Evolutionary conservation across 371 early-diverging fungal species (phyloP), one percentile per base, ranked within the genome.

Genomic region (Haplosporangium sp.): DNA sequence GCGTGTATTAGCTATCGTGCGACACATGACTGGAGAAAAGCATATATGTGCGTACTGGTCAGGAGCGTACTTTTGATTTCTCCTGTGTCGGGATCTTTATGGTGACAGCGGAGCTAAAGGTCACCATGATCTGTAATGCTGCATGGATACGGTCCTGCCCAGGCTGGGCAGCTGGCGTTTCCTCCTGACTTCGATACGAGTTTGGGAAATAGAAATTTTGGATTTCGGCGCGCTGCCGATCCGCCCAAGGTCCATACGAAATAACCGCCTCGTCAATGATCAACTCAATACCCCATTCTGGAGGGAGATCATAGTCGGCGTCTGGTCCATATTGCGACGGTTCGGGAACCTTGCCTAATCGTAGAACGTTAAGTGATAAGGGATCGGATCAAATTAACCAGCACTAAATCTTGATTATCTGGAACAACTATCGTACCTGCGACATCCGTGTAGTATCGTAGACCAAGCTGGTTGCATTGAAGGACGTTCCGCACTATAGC

Each of bases 171-270:
- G 42, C 75, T 3, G 82, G 79, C 1, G 93, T 91, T 10, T 81
- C 84, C 13, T 72, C 69, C 43, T 71, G 63, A 21, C 84, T 81
- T 6, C 93, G 89, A 68, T 90, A 91, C 0, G 92, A 59, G 36
- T 82, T 86, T 6, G 96, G 96, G 59, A 90, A 95, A 59, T 92
- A 93, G 72, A 90, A 95, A 38, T 85, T 85, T 64, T 94, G 94
- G n/a, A 94, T 83, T 20, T 77, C 62, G 2, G 84, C 59, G 29
- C 90, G 89, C 61, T 95, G 95, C n/a, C 94, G 86, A 81, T 94
- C 92, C 0, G 95, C 86, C 96, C 96, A 95, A 7, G 96, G 95
- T 0, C 96, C 96, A 74, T 95, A 95, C 36, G 91, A 86, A 0
- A 94, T 52, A 9, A 85, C 83, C 4, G 88, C 90, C 56, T 92